Evolutionary conservation across 129 eudicot genomes (phyloP).

Genomic region (Artemisia argyi): DNA sequence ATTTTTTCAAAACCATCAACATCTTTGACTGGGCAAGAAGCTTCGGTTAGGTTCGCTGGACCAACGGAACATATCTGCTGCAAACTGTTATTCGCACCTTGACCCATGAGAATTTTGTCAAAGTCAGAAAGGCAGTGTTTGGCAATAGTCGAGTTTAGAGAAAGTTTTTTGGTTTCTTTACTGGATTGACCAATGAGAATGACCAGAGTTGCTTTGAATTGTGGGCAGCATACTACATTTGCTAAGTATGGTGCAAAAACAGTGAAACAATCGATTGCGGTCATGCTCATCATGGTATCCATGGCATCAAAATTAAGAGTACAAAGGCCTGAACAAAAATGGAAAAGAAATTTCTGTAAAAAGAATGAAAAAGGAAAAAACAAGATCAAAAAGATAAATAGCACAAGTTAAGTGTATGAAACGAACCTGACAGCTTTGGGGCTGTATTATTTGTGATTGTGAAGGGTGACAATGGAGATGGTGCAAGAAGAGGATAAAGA

Average conservation of each 20-base stretch:
- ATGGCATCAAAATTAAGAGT: slow-evolving; percentile 64
- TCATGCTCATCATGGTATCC: slow-evolving; percentile 63
- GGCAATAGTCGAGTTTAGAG: slow-evolving; percentile 66
- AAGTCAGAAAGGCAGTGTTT: slow-evolving; percentile 78
- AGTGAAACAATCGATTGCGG: slow-evolving; percentile 86
- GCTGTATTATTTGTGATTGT: slow-evolving; percentile 78
- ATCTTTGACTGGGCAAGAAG: slow-evolving; percentile 87
- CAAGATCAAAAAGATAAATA: neutral
- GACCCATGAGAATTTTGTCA: slow-evolving; percentile 71
- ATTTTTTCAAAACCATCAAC: slow-evolving; percentile 67
- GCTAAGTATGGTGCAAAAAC: slow-evolving; percentile 81
- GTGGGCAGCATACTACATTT: slow-evolving; percentile 96
- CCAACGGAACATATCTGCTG: slow-evolving; percentile 69
- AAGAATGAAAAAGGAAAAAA: neutral
- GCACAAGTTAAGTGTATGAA: neutral
- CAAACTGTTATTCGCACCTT: slow-evolving; percentile 79
- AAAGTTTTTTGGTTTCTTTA: slow-evolving; percentile 61
- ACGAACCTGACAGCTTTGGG: slow-evolving; percentile 86
- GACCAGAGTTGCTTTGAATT: slow-evolving; percentile 75
- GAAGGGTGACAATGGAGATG: slow-evolving; percentile 90
- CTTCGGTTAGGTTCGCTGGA: slow-evolving; percentile 77
- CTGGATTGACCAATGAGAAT: slow-evolving; percentile 91
- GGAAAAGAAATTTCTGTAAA: neutral
- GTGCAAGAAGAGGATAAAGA: slow-evolving; percentile 90
- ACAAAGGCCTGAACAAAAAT: slow-evolving; percentile 60